Conservation (phyloP, 768 basidiomycete species). For the Pleurotus giganteus region DNA sequence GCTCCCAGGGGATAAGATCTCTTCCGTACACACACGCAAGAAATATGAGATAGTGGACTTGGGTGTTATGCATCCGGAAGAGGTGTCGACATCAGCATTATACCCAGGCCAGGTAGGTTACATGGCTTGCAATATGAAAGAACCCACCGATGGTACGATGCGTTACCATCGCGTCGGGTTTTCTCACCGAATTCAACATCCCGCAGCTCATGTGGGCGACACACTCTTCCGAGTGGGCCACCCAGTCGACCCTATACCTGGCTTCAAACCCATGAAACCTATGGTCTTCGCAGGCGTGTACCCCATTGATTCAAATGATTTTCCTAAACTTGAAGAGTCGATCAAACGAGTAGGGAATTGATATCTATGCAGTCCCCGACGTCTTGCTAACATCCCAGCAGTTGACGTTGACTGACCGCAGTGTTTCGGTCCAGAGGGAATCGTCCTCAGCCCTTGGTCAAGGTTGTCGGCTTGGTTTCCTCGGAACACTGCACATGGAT, state of each 20-base stretch:
- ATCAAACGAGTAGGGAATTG: slow-evolving; percentile 69
- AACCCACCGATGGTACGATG: slow-evolving; percentile 82
- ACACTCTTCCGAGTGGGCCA: slow-evolving; percentile 79
- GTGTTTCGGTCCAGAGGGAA: slow-evolving; percentile 88
- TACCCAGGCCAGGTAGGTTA: slow-evolving; percentile 84
- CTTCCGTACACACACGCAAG: slow-evolving; percentile 80
- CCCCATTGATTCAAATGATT: slow-evolving; percentile 89
- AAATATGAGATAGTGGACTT: slow-evolving; percentile 88
- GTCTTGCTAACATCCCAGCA: slow-evolving; percentile 26
- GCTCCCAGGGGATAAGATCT: slow-evolving; percentile 80
- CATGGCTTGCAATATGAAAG: slow-evolving; percentile 97
- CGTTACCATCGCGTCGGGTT: neutral
- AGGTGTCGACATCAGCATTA: slow-evolving; percentile 66
- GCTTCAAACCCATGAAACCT: slow-evolving; percentile 88
- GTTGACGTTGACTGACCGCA: slow-evolving; percentile 84
- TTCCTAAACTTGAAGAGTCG: slow-evolving; percentile 93
- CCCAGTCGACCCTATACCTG: slow-evolving; percentile 79
- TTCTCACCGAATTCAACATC: neutral
- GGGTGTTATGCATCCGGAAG: slow-evolving; percentile 89
- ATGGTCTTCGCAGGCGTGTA: slow-evolving; percentile 98
- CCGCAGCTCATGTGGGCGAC: slow-evolving; percentile 87
- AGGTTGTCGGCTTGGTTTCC: slow-evolving; percentile 91
- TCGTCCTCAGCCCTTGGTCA: slow-evolving; percentile 93
- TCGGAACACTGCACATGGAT: slow-evolving; percentile 96
- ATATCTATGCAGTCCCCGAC: slow-evolving; percentile 9